Evolutionary conservation across 2,329 filamentous ascomycete genomes (phyloP).

Genomic region (Penicillium sp.): DNA sequence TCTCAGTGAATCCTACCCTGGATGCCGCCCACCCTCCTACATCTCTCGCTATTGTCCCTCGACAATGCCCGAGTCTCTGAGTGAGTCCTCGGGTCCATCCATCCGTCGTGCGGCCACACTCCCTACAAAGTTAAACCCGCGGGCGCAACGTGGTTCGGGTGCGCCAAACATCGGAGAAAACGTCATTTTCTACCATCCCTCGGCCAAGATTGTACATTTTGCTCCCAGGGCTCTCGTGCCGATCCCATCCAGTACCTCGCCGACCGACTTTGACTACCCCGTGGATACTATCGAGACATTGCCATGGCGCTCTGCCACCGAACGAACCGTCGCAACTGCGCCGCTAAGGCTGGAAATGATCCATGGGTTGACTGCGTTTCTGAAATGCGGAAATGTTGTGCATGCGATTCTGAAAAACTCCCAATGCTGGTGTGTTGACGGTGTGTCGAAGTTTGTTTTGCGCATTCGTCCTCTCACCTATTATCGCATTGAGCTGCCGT

Average conservation of each 20-base stretch:
- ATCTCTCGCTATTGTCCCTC: constrained; percentile 9
- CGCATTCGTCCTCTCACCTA: constrained; percentile 78
- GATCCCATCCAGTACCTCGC: constrained; percentile 41
- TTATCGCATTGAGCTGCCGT: constrained; percentile 82
- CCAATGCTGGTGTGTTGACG: constrained; percentile 90
- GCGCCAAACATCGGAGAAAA: constrained; percentile 32
- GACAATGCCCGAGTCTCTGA: constrained; percentile 32
- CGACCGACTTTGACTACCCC: constrained; percentile 44
- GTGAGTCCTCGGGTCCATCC: constrained; percentile 26
- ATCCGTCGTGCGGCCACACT: constrained; percentile 36
- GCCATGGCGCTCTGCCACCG: constrained; percentile 68
- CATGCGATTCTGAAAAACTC: constrained; percentile 85
- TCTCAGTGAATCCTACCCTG: not conserved
- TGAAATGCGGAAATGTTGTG: constrained; percentile 76
- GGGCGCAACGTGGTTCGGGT: constrained; percentile 26
- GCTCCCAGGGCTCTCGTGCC: constrained; percentile 39
- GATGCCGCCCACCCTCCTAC: constrained; percentile 3
- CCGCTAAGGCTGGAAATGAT: constrained; percentile 79
- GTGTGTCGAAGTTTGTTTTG: constrained; percentile 77
- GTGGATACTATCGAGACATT: constrained; percentile 58
- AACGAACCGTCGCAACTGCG: constrained; percentile 77
- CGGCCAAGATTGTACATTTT: constrained; percentile 67
- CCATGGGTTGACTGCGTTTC: constrained; percentile 77
- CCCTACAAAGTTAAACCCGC: constrained; percentile 32
- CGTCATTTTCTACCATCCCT: constrained; percentile 65